These are phyloP conservation scores for Aspergillus sp. DNA, from an alignment of 2,329 filamentous ascomycete species.

Conservation along the genomic window DNA sequence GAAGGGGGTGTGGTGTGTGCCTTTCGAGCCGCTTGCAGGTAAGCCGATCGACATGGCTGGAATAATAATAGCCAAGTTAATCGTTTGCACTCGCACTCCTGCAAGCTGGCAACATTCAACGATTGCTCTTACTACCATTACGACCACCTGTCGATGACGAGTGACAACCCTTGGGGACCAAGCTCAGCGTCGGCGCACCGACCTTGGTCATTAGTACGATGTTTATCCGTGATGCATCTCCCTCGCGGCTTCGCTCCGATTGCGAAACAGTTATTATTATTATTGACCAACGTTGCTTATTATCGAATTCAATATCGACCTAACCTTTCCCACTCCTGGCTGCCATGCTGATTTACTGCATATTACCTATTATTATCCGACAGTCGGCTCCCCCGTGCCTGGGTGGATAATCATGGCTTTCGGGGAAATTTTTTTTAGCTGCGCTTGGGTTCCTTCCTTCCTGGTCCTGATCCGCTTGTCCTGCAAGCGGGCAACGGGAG, in stretches of 20 bases:
- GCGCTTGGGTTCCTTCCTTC: not conserved
- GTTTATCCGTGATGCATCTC: not conserved
- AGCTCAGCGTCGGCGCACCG: slow-evolving; percentile 2
- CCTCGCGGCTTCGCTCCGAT: not conserved
- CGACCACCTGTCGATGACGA: not conserved
- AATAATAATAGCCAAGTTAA: not conserved
- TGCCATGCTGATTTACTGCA: slow-evolving; percentile 1
- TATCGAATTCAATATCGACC: not conserved
- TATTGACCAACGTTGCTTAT: not conserved
- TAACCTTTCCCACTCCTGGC: not conserved
- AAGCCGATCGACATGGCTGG: slow-evolving; percentile 12
- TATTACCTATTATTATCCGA: not conserved
- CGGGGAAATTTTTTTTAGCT: slow-evolving; percentile 6
- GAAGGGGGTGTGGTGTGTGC: not conserved
- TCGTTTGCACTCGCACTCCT: not conserved
- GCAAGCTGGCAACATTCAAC: not conserved
- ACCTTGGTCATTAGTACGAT: not conserved
- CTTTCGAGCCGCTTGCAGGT: slow-evolving; percentile 4
- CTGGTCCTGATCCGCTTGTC: not conserved
- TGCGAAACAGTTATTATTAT: not conserved
- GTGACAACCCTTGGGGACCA: not conserved
- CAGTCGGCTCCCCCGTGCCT: not conserved
- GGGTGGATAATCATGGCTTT: not conserved
- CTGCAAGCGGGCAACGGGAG: not conserved
- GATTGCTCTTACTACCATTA: not conserved